Conservation (phyloP, 257 asterid genomes). For the Ajuga chamaepitys region DNA sequence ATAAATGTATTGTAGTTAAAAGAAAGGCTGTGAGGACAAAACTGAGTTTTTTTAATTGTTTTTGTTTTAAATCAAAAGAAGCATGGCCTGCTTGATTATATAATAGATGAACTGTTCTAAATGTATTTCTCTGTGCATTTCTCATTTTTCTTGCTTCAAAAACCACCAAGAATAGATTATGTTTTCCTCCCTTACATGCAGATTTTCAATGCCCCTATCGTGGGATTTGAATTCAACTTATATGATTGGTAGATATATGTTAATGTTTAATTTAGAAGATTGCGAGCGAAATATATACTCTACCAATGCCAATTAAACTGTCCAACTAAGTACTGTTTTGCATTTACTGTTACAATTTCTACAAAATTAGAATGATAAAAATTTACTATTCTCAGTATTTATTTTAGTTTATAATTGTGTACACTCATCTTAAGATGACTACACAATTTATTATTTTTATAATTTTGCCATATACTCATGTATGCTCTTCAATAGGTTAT, state of each 20-base stretch:
- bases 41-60: slow-evolving; percentile 1
- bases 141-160: neutral
- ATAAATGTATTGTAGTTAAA: neutral
- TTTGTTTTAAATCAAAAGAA: slow-evolving; percentile 6
- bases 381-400: neutral
- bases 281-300: neutral
- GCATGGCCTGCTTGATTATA: neutral
- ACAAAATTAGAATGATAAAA: neutral
- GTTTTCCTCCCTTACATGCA: neutral
- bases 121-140: neutral
- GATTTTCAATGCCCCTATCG: neutral
- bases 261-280: neutral
- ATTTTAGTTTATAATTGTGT: neutral
- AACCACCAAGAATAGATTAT: slow-evolving; percentile 1
- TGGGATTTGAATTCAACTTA: neutral
- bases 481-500: slow-evolving; percentile 56
- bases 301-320: slow-evolving; percentile 9
- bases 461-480: slow-evolving; percentile 19
- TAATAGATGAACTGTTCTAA: slow-evolving; percentile 4
- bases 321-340: slow-evolving; percentile 4
- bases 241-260: neutral
- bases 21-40: neutral
- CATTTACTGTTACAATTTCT: neutral
- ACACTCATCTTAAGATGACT: slow-evolving; percentile 6
- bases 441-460: neutral